A percentile compares a stretch with the other conserved stretches of the same genome.
These are phyloP conservation scores for Leccinum obscurum DNA, from an alignment of 768 basidiomycete genomes.

Conservation along the genomic window DNA sequence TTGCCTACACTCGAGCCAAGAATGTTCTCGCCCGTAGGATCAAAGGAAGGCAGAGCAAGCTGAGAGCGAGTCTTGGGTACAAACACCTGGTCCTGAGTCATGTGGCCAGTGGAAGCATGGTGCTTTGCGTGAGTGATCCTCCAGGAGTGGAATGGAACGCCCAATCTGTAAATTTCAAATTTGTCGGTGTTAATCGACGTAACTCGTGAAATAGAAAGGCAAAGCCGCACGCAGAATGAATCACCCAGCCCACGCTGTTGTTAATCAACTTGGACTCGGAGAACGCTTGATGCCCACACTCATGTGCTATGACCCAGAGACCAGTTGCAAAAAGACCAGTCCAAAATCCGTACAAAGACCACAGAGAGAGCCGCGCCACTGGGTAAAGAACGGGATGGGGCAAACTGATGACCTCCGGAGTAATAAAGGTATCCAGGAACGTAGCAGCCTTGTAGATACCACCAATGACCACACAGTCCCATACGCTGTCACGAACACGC, in stretches of 20 bases:
- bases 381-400: constrained; percentile 63
- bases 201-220: constrained; percentile 9
- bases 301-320: constrained; percentile 92
- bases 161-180: constrained; percentile 53
- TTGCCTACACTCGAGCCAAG: constrained; percentile 63
- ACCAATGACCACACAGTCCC: constrained; percentile 73
- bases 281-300: constrained; percentile 96
- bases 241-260: constrained; percentile 88
- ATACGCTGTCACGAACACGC: constrained; percentile 45
- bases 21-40: constrained; percentile 66
- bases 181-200: constrained; percentile 22
- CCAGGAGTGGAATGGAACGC: constrained; percentile 98
- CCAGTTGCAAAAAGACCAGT: constrained; percentile 88
- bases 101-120: constrained; percentile 91
- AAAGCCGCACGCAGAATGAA: constrained; percentile 78
- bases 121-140: constrained; percentile 92
- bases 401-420: constrained; percentile 52
- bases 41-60: constrained; percentile 60
- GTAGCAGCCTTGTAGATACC: constrained; percentile 66
- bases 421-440: constrained; percentile 63
- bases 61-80: constrained; percentile 88
- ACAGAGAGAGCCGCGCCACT: constrained; percentile 62
- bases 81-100: constrained; percentile 95
- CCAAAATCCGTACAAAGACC: constrained; percentile 81
- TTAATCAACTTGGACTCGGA: constrained; percentile 91